A percentile compares a stretch with the other conserved stretches of the same genome.
These are phyloP conservation scores for Irpex sp. DNA, from an alignment of 1,284 basidiomycete species.

Conservation along the genomic window DNA sequence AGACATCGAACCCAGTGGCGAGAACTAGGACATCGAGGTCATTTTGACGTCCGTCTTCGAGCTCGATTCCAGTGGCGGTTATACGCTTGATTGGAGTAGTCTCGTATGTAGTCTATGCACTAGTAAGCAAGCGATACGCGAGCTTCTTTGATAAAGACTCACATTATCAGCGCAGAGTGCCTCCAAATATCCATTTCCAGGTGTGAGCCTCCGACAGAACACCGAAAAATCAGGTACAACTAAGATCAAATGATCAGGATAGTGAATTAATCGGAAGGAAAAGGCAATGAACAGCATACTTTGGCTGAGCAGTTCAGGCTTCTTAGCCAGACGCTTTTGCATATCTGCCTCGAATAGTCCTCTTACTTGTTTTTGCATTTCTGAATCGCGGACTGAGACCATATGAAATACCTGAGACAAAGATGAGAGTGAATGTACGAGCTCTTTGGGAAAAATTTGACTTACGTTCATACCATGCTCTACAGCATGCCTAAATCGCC, in stretches of 20 bases:
- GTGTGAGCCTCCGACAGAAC: constrained; percentile 49
- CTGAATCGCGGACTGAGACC: constrained; percentile 40
- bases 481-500: constrained; percentile 44
- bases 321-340: constrained; percentile 47
- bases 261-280: not conserved
- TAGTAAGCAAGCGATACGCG: constrained; percentile 49
- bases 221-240: constrained; percentile 58
- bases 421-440: not conserved
- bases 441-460: not conserved
- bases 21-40: constrained; percentile 51
- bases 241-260: constrained; percentile 15
- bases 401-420: constrained; percentile 38
- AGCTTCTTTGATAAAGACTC: not conserved
- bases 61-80: constrained; percentile 52
- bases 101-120: constrained; percentile 19
- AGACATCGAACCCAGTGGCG: constrained; percentile 39
- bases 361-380: constrained; percentile 36
- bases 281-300: constrained; percentile 30
- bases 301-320: constrained; percentile 57
- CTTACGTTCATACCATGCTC: constrained; percentile 53
- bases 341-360: constrained; percentile 44
- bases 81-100: constrained; percentile 40
- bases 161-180: constrained; percentile 59
- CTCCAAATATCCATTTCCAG: constrained; percentile 63
- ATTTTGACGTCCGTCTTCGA: constrained; percentile 45